Conservation (phyloP, 192 early-diverging fungal genomes). For the Linnemannia elongata region DNA sequence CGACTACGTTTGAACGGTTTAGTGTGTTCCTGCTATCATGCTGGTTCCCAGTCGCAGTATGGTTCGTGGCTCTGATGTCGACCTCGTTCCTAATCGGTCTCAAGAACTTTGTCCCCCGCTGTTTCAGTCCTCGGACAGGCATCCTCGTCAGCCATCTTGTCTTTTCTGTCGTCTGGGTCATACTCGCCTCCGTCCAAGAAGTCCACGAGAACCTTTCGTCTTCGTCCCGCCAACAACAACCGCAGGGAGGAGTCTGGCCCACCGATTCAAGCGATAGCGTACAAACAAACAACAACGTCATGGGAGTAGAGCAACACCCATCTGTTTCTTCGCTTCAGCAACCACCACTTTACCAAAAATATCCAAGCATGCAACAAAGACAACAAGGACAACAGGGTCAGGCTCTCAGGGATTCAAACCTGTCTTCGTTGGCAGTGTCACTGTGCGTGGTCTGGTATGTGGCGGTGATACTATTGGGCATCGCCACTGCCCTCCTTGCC, state of each 20-base stretch:
- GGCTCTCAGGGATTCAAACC: not conserved
- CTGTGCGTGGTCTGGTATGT: slow-evolving; percentile 31
- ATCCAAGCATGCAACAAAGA: not conserved
- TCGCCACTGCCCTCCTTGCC: slow-evolving; percentile 38
- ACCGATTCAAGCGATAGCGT: not conserved
- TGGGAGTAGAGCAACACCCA: not conserved
- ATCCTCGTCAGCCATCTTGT: slow-evolving; percentile 27
- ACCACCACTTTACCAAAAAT: slow-evolving; percentile 8
- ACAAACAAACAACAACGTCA: slow-evolving; percentile 10
- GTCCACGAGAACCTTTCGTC: slow-evolving; percentile 14
- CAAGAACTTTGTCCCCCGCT: not conserved
- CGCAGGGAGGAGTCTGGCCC: not conserved
- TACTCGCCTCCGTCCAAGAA: slow-evolving; percentile 28
- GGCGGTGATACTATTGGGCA: slow-evolving; percentile 21
- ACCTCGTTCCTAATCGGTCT: slow-evolving; percentile 6
- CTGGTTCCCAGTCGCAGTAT: slow-evolving; percentile 25
- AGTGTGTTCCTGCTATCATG: not conserved
- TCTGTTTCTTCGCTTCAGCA: not conserved
- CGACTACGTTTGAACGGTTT: not conserved
- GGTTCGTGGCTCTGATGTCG: not conserved
- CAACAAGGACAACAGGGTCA: not conserved
- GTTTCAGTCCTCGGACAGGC: slow-evolving; percentile 4
- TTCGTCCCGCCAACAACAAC: not conserved
- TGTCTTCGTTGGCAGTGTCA: slow-evolving; percentile 3
- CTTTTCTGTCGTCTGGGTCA: slow-evolving; percentile 31